Conservation (phyloP, 768 basidiomycete species). For the Psilocybe subaeruginosa region DNA sequence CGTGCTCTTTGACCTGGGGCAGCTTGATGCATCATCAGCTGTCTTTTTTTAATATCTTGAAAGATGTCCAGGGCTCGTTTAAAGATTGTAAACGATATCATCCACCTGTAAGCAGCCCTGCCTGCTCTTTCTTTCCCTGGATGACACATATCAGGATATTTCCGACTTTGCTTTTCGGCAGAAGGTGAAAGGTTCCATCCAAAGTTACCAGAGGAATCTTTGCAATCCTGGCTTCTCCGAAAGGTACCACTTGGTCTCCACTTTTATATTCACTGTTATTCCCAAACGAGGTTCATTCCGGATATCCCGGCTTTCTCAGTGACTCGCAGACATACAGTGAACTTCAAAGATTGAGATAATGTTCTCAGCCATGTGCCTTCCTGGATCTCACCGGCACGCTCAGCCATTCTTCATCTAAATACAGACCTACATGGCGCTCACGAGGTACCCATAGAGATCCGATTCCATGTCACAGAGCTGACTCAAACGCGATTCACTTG, state of each 20-base stretch:
- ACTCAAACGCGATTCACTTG: neutral
- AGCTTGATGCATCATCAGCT: too few relatives aligned
- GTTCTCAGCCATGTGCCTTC: neutral
- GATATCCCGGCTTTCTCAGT: neutral
- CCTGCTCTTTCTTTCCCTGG: neutral
- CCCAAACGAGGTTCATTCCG: neutral
- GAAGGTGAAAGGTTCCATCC: neutral
- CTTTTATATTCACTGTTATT: neutral
- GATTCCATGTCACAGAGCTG: neutral
- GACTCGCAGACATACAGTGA: too few relatives aligned
- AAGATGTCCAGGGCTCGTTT: too few relatives aligned
- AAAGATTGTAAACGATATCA: neutral
- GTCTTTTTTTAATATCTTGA: too few relatives aligned
- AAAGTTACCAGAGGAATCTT: neutral
- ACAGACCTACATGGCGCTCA: neutral
- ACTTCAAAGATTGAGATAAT: neutral
- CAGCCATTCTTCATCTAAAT: neutral
- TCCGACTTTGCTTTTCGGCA: neutral
- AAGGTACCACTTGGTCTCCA: neutral
- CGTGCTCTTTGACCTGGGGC: too few relatives aligned
- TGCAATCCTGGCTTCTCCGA: conserved; percentile 5
- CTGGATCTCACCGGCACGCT: neutral
- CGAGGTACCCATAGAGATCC: neutral
- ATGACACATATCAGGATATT: neutral
- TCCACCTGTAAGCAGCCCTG: neutral